Evolutionary conservation across 2,329 filamentous ascomycete species (phyloP).

Genomic region (Paraphoma sp.): DNA sequence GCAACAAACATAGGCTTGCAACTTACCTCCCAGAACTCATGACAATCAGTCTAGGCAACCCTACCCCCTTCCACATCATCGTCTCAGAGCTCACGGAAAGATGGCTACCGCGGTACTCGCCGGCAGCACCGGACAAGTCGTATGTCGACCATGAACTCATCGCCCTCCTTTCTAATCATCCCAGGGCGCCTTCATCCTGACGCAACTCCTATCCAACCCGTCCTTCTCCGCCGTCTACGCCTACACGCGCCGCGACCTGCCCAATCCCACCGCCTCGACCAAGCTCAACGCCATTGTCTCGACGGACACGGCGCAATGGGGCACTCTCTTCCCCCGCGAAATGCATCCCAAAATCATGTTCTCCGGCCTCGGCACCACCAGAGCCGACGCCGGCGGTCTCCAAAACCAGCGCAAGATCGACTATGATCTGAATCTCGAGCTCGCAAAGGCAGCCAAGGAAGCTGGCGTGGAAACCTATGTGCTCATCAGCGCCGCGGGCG

Average conservation of each 20-base stretch:
- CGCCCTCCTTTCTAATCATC: neutral
- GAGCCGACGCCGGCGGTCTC: slow-evolving; percentile 74
- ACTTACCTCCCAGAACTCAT: neutral
- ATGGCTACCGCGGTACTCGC: slow-evolving; percentile 63
- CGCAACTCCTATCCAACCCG: slow-evolving; percentile 62
- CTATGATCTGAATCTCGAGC: slow-evolving; percentile 81
- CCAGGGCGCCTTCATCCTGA: slow-evolving; percentile 77
- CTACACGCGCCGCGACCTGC: slow-evolving; percentile 71
- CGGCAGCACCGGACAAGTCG: slow-evolving; percentile 70
- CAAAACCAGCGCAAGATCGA: slow-evolving; percentile 87
- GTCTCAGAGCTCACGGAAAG: neutral
- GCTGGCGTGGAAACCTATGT: slow-evolving; percentile 78
- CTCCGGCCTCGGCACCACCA: slow-evolving; percentile 82
- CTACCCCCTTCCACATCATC: neutral
- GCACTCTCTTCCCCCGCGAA: slow-evolving; percentile 62
- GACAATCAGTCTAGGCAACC: neutral
- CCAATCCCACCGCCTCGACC: slow-evolving; percentile 54
- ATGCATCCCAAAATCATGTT: slow-evolving; percentile 71
- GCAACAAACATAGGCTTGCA: neutral
- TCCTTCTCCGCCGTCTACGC: slow-evolving; percentile 64
- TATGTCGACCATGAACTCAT: slow-evolving; percentile 31
- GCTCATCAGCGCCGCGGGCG: slow-evolving; percentile 69
- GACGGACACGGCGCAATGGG: slow-evolving; percentile 72
- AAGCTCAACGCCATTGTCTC: slow-evolving; percentile 73
- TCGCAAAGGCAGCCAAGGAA: slow-evolving; percentile 76